Conservation (phyloP, 495 filamentous ascomycete genomes). For the Letharia columbiana region DNA sequence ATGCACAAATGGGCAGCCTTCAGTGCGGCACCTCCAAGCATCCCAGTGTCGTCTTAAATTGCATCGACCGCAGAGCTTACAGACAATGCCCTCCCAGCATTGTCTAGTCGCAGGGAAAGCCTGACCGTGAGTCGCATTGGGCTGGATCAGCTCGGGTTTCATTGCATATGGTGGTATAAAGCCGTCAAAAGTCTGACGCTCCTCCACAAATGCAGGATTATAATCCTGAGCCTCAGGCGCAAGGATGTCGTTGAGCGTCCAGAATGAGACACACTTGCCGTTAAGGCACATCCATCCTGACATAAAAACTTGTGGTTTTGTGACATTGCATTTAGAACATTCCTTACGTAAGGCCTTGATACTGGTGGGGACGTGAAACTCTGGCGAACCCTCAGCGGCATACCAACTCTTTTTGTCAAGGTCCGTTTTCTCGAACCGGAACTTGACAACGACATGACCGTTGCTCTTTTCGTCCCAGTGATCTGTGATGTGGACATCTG, state of each 20-base stretch:
- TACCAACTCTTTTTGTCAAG: constrained; percentile 59
- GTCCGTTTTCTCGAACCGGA: constrained; percentile 66
- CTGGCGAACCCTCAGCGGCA: constrained; percentile 35
- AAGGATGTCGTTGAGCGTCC: constrained; percentile 32
- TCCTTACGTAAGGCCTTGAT: constrained; percentile 20
- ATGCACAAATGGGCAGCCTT: constrained; percentile 41
- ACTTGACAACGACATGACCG: constrained; percentile 40
- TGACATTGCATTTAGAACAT: constrained; percentile 37
- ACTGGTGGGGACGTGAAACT: constrained; percentile 25
- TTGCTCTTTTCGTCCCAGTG: constrained; percentile 59
- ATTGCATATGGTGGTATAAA: constrained; percentile 34
- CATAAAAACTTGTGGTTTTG: constrained; percentile 40
- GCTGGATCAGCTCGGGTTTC: constrained; percentile 33
- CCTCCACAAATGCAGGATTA: constrained; percentile 48
- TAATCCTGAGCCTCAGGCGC: constrained; percentile 41
- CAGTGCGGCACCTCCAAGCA: constrained; percentile 53
- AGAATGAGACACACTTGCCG: constrained; percentile 48
- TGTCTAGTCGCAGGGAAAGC: constrained; percentile 31
- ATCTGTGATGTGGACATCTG: constrained; percentile 61
- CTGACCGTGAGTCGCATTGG: constrained; percentile 28
- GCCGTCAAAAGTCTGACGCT: constrained; percentile 31
- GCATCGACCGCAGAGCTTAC: constrained; percentile 59
- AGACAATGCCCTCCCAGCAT: constrained; percentile 61
- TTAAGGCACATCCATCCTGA: constrained; percentile 67
- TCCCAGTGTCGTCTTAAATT: constrained; percentile 53